Evolutionary conservation across 371 early-diverging fungal species (phyloP).

Genomic region (Mortierella sp.): DNA sequence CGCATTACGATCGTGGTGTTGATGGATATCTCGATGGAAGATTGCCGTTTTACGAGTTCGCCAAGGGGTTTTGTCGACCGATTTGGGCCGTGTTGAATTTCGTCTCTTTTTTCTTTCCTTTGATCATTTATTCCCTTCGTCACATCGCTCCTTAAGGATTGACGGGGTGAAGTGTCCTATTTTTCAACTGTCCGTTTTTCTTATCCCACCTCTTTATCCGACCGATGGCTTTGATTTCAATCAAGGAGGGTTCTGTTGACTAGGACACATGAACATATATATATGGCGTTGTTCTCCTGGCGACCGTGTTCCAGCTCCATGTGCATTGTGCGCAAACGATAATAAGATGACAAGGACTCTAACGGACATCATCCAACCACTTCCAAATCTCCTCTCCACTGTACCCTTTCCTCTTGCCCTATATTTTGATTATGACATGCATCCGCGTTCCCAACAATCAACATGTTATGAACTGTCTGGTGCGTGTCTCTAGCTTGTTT

Average conservation of each 20-base stretch:
- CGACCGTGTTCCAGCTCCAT: background rate
- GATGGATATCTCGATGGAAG: constrained; percentile 1
- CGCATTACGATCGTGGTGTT: background rate
- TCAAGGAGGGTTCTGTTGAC: background rate
- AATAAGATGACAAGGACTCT: constrained; percentile 12
- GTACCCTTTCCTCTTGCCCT: background rate
- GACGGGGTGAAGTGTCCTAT: background rate
- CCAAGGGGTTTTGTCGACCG: background rate
- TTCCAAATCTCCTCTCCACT: constrained; percentile 11
- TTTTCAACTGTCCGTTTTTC: background rate
- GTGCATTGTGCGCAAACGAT: background rate
- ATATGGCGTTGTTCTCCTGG: background rate
- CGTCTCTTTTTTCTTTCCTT: background rate
- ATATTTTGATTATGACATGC: background rate
- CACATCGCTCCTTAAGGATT: background rate
- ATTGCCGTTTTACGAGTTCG: background rate
- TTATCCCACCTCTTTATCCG: background rate
- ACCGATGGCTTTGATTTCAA: background rate
- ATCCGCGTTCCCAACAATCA: constrained; percentile 1
- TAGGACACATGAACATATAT: background rate
- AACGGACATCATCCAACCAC: constrained; percentile 20
- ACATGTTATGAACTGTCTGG: constrained; percentile 4
- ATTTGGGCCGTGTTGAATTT: background rate
- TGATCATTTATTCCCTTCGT: background rate
- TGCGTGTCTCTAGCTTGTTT: constrained; percentile 50